Conservation (phyloP, 1,284 basidiomycete species). For the Ustilago loliicola region DNA sequence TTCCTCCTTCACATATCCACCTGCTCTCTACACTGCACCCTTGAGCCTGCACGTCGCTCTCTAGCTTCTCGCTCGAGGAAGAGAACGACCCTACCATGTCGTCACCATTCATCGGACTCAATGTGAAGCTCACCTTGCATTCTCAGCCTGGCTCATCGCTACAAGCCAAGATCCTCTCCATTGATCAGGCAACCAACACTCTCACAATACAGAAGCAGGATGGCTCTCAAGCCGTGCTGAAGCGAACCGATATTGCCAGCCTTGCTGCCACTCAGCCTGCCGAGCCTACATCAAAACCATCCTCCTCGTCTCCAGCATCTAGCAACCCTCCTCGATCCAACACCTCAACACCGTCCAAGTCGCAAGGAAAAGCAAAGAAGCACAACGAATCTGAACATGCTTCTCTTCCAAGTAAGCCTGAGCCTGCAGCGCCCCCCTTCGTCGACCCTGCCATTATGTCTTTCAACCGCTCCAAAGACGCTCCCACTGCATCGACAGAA, state of each 20-base stretch:
- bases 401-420: constrained; percentile 9
- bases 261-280: constrained; percentile 32
- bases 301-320: constrained; percentile 5
- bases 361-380: constrained; percentile 21
- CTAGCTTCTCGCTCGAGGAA: too few relatives aligned
- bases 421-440: constrained; percentile 7
- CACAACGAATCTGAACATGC: constrained; percentile 9
- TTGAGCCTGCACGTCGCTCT: not conserved
- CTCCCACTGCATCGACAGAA: not conserved
- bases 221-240: constrained; percentile 31
- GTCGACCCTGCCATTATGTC: constrained; percentile 39
- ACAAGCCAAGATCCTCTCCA: constrained; percentile 46
- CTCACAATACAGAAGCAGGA: constrained; percentile 51
- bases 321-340: constrained; percentile 6
- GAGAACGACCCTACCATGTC: constrained; percentile 22
- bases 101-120: constrained; percentile 47
- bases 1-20: not conserved
- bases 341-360: constrained; percentile 15
- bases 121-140: constrained; percentile 47
- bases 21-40: not conserved
- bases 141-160: constrained; percentile 28
- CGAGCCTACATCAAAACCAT: not conserved
- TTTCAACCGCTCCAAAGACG: constrained; percentile 14
- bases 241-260: constrained; percentile 44
- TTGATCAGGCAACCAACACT: constrained; percentile 45